A percentile compares a stretch with the other conserved stretches of the same genome.
phyloP scores from a whole-genome alignment of 2,329 filamentous ascomycete genomes.

The Corinectria fuckeliana region DNA sequence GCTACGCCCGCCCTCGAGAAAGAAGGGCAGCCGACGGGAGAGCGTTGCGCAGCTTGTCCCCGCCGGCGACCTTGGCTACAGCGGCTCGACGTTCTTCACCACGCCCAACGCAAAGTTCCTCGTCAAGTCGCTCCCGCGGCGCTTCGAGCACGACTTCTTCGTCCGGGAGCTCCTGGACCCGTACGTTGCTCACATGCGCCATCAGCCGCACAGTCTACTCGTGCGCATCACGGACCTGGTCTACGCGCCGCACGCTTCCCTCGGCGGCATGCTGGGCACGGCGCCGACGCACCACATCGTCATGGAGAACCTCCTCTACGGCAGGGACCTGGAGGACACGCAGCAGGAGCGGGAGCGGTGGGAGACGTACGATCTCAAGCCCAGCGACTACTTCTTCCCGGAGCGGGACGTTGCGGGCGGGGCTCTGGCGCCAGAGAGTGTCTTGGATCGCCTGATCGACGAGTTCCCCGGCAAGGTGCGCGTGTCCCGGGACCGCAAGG shows the following conservation, averaged over 20 bases:
- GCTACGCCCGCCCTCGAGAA: not conserved
- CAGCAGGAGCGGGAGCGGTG: conserved; percentile 52
- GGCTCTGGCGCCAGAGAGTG: conserved; percentile 66
- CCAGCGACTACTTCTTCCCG: conserved; percentile 76
- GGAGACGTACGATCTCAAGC: conserved; percentile 79
- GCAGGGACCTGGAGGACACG: conserved; percentile 54
- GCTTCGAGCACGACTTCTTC: conserved; percentile 76
- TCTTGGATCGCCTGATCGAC: conserved; percentile 70
- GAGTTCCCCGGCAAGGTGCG: conserved; percentile 71
- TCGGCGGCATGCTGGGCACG: conserved; percentile 65
- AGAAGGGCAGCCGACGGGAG: conserved; percentile 43
- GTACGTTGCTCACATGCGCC: conserved; percentile 69
- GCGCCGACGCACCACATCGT: conserved; percentile 76
- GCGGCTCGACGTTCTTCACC: conserved; percentile 77
- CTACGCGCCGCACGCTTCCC: conserved; percentile 57
- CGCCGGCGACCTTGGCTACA: conserved; percentile 75
- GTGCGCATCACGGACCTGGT: conserved; percentile 77
- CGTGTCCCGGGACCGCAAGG: conserved; percentile 60
- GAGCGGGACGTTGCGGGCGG: conserved; percentile 74
- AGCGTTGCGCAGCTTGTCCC: conserved; percentile 52
- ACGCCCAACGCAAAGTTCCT: conserved; percentile 71
- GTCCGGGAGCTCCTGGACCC: conserved; percentile 68
- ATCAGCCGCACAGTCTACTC: conserved; percentile 65
- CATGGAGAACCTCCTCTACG: conserved; percentile 78
- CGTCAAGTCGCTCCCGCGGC: conserved; percentile 73